These are phyloP conservation scores for Vaccinium macrocarpon DNA, from an alignment of 148 eudicot genomes.

Conservation along the genomic window DNA sequence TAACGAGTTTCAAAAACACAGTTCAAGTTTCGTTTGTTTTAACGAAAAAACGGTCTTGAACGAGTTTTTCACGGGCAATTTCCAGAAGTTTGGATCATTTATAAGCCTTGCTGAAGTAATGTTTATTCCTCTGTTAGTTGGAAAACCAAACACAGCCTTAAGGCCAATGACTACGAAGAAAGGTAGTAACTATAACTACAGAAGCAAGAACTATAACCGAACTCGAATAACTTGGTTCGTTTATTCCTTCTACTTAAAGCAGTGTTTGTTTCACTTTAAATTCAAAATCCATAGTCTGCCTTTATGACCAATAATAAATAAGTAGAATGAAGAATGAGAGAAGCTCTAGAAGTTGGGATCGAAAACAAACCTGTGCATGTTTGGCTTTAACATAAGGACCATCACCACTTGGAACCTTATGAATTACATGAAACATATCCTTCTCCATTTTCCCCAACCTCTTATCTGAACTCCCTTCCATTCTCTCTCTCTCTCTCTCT, in stretches of 20 bases:
- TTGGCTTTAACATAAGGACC: slow-evolving; percentile 93
- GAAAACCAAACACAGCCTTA: background rate
- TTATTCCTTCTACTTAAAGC: background rate
- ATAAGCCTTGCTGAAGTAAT: background rate
- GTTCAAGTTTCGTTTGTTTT: background rate
- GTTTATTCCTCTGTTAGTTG: background rate
- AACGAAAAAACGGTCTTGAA: background rate
- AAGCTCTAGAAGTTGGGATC: background rate
- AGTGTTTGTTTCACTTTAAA: background rate
- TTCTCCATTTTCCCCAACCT: background rate
- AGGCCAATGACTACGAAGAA: background rate
- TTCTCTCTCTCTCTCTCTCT: background rate
- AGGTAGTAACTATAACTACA: background rate
- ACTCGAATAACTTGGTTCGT: background rate
- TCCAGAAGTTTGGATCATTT: background rate
- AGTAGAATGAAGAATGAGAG: background rate
- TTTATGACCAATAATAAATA: background rate
- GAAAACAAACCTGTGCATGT: slow-evolving; percentile 66
- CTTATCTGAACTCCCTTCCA: slow-evolving; percentile 5
- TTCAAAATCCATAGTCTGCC: background rate
- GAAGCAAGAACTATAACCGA: background rate
- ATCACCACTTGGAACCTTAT: slow-evolving; percentile 78
- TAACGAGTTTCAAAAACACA: background rate
- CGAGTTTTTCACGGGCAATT: background rate
- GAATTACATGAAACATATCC: slow-evolving; percentile 52